These are phyloP conservation scores for Cokeromyces recurvatus DNA, from an alignment of 371 early-diverging fungal species.

Conservation along the genomic window DNA sequence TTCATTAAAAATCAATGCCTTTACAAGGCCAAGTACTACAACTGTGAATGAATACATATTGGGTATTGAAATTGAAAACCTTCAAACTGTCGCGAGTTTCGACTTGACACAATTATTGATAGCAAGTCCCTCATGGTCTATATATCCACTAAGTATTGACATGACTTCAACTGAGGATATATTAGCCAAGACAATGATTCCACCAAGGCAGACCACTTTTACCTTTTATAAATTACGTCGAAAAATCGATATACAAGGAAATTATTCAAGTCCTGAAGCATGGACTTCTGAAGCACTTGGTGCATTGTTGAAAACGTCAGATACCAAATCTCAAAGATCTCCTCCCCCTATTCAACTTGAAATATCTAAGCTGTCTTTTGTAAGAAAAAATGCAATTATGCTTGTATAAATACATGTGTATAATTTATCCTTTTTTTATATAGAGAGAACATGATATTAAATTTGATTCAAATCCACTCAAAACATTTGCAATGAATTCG, in stretches of 20 bases:
- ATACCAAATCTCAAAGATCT: constrained; percentile 8
- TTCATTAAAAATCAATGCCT: constrained; percentile 88
- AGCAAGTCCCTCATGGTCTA: constrained; percentile 69
- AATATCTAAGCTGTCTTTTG: constrained; percentile 42
- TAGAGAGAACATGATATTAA: constrained; percentile 43
- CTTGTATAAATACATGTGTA: background rate
- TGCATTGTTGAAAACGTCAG: constrained; percentile 29
- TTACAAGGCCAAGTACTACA: constrained; percentile 80
- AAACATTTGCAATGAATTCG: constrained; percentile 62
- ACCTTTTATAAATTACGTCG: constrained; percentile 57
- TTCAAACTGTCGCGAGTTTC: constrained; percentile 58
- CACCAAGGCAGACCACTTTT: constrained; percentile 60
- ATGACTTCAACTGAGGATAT: constrained; percentile 27
- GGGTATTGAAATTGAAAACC: constrained; percentile 83
- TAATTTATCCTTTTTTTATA: constrained; percentile 3
- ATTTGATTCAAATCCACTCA: constrained; percentile 48
- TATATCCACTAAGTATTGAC: constrained; percentile 50
- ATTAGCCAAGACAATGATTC: constrained; percentile 36
- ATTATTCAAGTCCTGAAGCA: constrained; percentile 38
- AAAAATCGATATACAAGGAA: background rate
- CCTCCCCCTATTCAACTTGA: constrained; percentile 37
- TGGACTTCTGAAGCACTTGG: constrained; percentile 49
- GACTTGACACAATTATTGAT: constrained; percentile 69
- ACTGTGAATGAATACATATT: constrained; percentile 77
- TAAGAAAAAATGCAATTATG: constrained; percentile 19